These are phyloP conservation scores for Kwoniella europaea DNA, from an alignment of 768 basidiomycete species.

Conservation along the genomic window DNA sequence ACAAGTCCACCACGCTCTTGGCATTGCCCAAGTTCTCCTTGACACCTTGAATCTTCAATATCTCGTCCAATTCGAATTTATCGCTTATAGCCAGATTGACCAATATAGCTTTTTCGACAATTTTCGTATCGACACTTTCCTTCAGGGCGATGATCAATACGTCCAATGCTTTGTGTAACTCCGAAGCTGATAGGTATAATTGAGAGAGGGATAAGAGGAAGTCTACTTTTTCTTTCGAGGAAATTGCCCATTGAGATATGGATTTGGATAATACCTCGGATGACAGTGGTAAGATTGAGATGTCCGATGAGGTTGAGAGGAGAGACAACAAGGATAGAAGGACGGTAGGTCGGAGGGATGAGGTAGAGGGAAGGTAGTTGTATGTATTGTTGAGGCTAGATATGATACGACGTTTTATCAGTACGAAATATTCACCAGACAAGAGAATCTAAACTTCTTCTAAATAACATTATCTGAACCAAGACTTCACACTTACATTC, in stretches of 20 bases:
- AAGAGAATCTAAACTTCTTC: neutral
- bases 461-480: neutral
- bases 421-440: neutral
- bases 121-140: slow-evolving; percentile 22
- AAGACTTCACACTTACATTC: slow-evolving; percentile 45
- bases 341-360: slow-evolving; percentile 48
- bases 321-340: slow-evolving; percentile 50
- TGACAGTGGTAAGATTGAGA: slow-evolving; percentile 45
- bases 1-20: slow-evolving; percentile 47
- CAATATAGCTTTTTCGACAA: slow-evolving; percentile 45
- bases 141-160: slow-evolving; percentile 41
- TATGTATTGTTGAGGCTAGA: slow-evolving; percentile 55
- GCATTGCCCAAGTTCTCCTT: slow-evolving; percentile 36
- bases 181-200: slow-evolving; percentile 40
- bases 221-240: slow-evolving; percentile 41
- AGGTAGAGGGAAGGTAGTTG: slow-evolving; percentile 52
- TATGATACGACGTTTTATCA: neutral
- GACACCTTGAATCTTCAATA: slow-evolving; percentile 40
- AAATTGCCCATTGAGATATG: slow-evolving; percentile 47
- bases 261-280: slow-evolving; percentile 32
- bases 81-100: slow-evolving; percentile 38
- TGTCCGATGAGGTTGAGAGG: slow-evolving; percentile 45
- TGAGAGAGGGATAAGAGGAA: slow-evolving; percentile 48
- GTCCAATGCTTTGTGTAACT: slow-evolving; percentile 42
- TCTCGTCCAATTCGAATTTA: slow-evolving; percentile 46